These are phyloP conservation scores for Nepenthes alata DNA, from an alignment of 179 eudicot genomes.

Conservation along the genomic window DNA sequence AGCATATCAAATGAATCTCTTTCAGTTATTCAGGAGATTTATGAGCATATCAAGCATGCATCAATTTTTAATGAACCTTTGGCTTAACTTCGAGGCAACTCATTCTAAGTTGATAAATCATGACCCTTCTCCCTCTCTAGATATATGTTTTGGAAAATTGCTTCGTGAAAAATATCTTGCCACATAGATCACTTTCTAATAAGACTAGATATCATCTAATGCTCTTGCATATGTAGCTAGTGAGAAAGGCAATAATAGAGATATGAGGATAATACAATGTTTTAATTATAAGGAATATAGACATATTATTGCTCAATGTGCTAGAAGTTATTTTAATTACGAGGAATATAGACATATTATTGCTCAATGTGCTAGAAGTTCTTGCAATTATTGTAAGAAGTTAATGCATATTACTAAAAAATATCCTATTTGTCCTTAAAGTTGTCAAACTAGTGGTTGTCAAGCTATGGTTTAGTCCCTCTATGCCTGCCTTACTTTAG, in stretches of 20 bases:
- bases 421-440: not conserved
- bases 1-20: not conserved
- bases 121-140: not conserved
- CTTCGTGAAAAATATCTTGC: not conserved
- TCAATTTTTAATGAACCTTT: constrained; percentile 1
- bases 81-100: not conserved
- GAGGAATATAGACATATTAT: too few relatives aligned
- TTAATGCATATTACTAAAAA: not conserved
- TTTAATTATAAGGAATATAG: not conserved
- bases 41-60: not conserved
- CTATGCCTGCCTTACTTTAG: too few relatives aligned
- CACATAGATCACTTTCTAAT: not conserved
- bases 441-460: too few relatives aligned
- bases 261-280: not conserved
- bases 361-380: not conserved
- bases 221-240: not conserved
- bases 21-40: not conserved
- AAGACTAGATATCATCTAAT: not conserved
- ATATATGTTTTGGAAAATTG: not conserved
- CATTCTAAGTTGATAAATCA: not conserved
- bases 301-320: not conserved
- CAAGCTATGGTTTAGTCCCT: too few relatives aligned
- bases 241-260: not conserved
- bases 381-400: not conserved
- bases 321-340: not conserved